Evolutionary conservation across 129 eudicot species (phyloP).

Genomic region (Helianthus tuberosus): DNA sequence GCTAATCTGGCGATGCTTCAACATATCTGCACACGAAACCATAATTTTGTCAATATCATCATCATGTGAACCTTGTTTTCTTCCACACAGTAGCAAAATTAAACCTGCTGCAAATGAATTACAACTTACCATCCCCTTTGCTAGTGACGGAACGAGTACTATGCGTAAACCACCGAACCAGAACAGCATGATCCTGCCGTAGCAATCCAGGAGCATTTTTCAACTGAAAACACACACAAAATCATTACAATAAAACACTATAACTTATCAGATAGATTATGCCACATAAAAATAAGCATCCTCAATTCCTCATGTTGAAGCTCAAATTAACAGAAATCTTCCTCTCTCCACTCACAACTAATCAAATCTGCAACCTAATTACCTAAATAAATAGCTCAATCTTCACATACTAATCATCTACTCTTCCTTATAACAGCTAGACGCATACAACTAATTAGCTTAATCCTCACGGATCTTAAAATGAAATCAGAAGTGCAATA

Average conservation of each 20-base stretch:
- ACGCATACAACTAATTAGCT: not conserved
- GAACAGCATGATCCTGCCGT: constrained; percentile 49
- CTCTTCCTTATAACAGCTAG: not conserved
- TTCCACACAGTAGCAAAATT: not conserved
- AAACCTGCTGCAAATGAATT: not conserved
- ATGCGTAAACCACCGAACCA: constrained; percentile 60
- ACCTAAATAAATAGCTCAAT: constrained; percentile 21
- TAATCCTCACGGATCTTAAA: not conserved
- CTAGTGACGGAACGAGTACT: constrained; percentile 36
- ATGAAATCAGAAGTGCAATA: constrained; percentile 8
- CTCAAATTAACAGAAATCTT: not conserved
- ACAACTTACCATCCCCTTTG: constrained; percentile 53
- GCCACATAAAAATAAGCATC: not conserved
- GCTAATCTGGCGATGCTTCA: constrained; percentile 39
- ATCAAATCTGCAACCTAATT: not conserved
- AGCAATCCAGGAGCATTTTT: constrained; percentile 41
- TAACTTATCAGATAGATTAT: not conserved
- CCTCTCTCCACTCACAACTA: not conserved
- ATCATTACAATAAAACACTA: constrained; percentile 5
- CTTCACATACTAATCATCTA: not conserved
- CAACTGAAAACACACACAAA: constrained; percentile 42
- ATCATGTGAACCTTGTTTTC: not conserved
- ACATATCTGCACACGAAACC: constrained; percentile 32
- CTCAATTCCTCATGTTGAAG: not conserved
- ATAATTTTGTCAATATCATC: not conserved